phyloP scores from a whole-genome alignment of 2,329 filamentous ascomycete species.

The Cladorrhinum sp. region DNA sequence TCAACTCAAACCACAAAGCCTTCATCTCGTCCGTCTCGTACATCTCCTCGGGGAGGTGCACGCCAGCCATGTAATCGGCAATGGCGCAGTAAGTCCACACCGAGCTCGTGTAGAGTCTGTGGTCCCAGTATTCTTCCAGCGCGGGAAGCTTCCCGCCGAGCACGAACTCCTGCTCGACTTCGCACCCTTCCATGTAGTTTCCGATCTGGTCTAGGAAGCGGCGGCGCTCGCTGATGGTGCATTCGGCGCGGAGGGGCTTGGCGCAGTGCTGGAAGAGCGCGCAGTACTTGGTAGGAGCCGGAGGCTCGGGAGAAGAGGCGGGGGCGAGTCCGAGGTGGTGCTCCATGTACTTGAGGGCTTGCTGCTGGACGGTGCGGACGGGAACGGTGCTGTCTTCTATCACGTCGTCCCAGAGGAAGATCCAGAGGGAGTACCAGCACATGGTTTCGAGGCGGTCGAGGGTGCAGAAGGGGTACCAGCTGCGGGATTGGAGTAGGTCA shows the following conservation, averaged over 20 bases:
- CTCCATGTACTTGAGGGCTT: slow-evolving; percentile 17
- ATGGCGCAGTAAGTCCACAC: slow-evolving; percentile 13
- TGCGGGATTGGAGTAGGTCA: background rate
- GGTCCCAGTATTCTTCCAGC: slow-evolving; percentile 16
- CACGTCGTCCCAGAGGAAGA: slow-evolving; percentile 23
- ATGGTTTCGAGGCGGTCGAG: slow-evolving; percentile 16
- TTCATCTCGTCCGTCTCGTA: slow-evolving; percentile 11
- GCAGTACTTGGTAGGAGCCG: slow-evolving; percentile 14
- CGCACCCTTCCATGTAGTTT: slow-evolving; percentile 17
- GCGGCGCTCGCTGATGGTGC: slow-evolving; percentile 1
- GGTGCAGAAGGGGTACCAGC: slow-evolving; percentile 16
- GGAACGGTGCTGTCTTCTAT: slow-evolving; percentile 13
- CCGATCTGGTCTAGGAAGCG: slow-evolving; percentile 13
- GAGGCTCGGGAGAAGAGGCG: background rate
- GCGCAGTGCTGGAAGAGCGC: slow-evolving; percentile 14
- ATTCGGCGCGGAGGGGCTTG: background rate
- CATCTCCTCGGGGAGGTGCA: slow-evolving; percentile 5
- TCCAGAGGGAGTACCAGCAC: slow-evolving; percentile 17
- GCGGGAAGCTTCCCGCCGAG: slow-evolving; percentile 7
- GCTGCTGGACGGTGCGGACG: slow-evolving; percentile 11
- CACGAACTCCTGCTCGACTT: slow-evolving; percentile 13
- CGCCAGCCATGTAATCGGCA: slow-evolving; percentile 18
- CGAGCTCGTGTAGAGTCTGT: slow-evolving; percentile 13
- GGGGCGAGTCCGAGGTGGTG: slow-evolving; percentile 13
- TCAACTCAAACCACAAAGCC: slow-evolving; percentile 13